Evolutionary conservation across 768 basidiomycete species (phyloP), one percentile per base, ranked within the genome.

Genomic region (Lactarius tabidus): DNA sequence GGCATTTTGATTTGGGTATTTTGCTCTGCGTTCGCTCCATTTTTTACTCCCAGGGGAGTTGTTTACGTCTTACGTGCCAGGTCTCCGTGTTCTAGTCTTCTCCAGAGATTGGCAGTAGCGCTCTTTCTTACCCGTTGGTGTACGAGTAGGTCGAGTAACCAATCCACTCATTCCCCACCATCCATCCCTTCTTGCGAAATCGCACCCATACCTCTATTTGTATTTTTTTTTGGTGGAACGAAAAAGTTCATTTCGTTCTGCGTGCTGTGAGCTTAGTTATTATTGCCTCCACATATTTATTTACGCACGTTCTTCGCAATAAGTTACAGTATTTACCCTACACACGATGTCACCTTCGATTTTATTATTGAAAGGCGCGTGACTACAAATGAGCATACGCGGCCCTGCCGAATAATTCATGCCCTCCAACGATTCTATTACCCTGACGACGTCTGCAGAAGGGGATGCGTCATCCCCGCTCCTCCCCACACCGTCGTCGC

Each of bases 151-250:
- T 17, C 18, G 51, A 45, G 51, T 56, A 39, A 39, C 23, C 31
- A 33, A 17, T 38, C 39, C 39, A 45, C 23, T 12, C 57, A 23
- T 39, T 62, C 39, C 9, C 33, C 9, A 7, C 31, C 56, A 55
- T 41, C 51, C 35, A 29, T 35, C 36, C 53, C 26, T n/a, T 26
- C 57, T 55, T 59, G 64, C 64, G 58, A 67, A 18, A n/a, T 36
- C 58, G 61, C 64, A 59, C 23, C 57, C 41, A 57, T 62, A 67
- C 62, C 57, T 59, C 59, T 63, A 66, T 35, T 58, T 58, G 54
- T 66, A 45, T 38, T 33, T 51, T 35, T 38, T 38, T 38, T 48
- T 59, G 57, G n/a, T 36, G 36, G 57, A 38, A 38, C 59, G 43
- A 29, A 29, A 26, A 59, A 1, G 33, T 57, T 65, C 56, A 35